Evolutionary conservation across 768 basidiomycete genomes (phyloP), one percentile per base, ranked within the genome.

Genomic region (Lactarius evosmus): DNA sequence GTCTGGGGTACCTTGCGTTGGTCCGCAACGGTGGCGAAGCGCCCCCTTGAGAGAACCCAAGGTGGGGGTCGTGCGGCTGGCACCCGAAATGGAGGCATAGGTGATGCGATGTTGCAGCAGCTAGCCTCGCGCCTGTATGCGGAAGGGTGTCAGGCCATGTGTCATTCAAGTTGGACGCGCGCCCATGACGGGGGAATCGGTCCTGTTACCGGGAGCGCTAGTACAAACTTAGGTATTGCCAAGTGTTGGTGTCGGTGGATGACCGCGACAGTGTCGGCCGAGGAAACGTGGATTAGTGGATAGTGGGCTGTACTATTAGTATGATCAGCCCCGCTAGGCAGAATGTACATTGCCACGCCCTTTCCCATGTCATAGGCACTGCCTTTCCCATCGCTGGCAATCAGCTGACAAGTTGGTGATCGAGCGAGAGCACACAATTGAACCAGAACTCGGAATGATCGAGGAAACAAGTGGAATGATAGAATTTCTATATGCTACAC

Each of bases 1-100:
- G 95, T 97, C 75, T 98, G 97, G 7, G 91, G 87, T 14, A 78
- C 72, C 51, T 74, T 71, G 6, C 68, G 75, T 32, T 38, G 66
- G 55, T 71, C 69, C 0, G 73, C 61, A 16, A 72, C 68, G 3
- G 80, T 68, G 36, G 67, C 61, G n/a, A 67, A 33, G 25, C 52
- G n/a, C 53, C 66, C 59, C 29, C 52, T 61, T 17, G 50, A 50
- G 49, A 46, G 17, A 7, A 14, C 16, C 50, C 55, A 46, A 19
- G 36, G 59, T 6, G 52, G 34, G 51, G 27, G 33, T 17, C 59
- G 63, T 7, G 44, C 33, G 32, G 52, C 56, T 12, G 58, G 36
- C 16, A 56, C 32, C 33, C 32, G 27, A 34, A 62, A 41, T 22
- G 46, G 36, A 30, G 44, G 65, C 66, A 66, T 66, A 29, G 8